phyloP scores from a whole-genome alignment of 371 early-diverging fungal genomes.

The Batkoa obscura region DNA sequence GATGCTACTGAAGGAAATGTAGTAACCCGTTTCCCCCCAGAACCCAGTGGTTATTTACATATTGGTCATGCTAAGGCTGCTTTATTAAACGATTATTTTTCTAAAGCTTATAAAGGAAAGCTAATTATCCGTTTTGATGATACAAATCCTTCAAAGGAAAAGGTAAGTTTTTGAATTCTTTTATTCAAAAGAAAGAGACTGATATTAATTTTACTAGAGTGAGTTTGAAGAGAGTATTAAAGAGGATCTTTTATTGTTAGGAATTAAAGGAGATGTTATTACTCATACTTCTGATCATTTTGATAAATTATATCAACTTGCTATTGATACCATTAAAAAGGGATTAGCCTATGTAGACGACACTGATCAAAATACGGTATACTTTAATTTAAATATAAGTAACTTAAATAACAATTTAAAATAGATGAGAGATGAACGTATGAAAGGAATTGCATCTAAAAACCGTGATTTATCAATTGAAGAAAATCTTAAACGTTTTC shows the following conservation, averaged over 20 bases:
- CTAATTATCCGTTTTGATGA: slow-evolving; percentile 98
- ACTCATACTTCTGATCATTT: slow-evolving; percentile 96
- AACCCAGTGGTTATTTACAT: slow-evolving; percentile 96
- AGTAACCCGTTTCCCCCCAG: slow-evolving; percentile 97
- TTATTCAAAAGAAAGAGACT: slow-evolving; percentile 4
- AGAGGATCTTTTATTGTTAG: slow-evolving; percentile 78
- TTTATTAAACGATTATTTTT: slow-evolving; percentile 95
- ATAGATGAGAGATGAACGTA: slow-evolving; percentile 83
- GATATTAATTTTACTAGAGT: slow-evolving; percentile 9
- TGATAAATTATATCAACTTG: slow-evolving; percentile 70
- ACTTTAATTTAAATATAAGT: background rate
- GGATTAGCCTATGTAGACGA: slow-evolving; percentile 97
- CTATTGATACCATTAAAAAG: slow-evolving; percentile 70
- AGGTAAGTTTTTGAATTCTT: slow-evolving; percentile 19
- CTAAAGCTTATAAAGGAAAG: slow-evolving; percentile 78
- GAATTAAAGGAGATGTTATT: slow-evolving; percentile 59
- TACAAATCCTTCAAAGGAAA: slow-evolving; percentile 98
- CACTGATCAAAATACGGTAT: slow-evolving; percentile 62
- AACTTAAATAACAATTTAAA: background rate
- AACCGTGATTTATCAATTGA: slow-evolving; percentile 75
- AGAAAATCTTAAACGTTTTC: slow-evolving; percentile 81
- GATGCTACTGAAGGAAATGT: slow-evolving; percentile 71
- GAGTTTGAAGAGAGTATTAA: slow-evolving; percentile 90
- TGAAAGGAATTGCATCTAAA: slow-evolving; percentile 72
- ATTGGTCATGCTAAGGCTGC: slow-evolving; percentile 99